These are phyloP conservation scores for Vaccinium myrtillus DNA, from an alignment of 148 eudicot genomes.

Conservation along the genomic window DNA sequence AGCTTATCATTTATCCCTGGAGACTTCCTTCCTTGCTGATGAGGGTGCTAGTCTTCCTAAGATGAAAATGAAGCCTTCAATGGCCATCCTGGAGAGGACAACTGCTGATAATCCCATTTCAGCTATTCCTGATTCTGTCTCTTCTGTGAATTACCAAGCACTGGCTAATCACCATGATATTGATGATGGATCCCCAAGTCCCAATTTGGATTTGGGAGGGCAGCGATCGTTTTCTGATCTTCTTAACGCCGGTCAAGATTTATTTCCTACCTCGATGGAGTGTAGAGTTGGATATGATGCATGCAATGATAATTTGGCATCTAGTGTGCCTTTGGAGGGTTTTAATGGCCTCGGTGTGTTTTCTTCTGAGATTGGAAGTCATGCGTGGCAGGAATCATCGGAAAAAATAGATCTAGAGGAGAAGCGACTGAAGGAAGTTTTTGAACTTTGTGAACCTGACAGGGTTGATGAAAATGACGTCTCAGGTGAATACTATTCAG, in stretches of 20 bases:
- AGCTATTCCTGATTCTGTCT: conserved; percentile 27
- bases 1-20: conserved; percentile 90
- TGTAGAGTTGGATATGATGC: conserved; percentile 29
- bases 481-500: conserved; percentile 48
- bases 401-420: conserved; percentile 32
- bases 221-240: conserved; percentile 28
- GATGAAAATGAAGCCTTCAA: conserved; percentile 34
- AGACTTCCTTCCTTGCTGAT: conserved; percentile 92
- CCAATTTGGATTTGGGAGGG: conserved; percentile 27
- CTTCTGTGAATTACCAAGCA: conserved; percentile 18
- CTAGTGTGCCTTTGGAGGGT: conserved; percentile 24
- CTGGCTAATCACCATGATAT: conserved; percentile 21
- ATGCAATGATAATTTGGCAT: conserved; percentile 29
- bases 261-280: conserved; percentile 27
- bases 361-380: conserved; percentile 22
- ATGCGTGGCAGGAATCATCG: conserved; percentile 26
- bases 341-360: conserved; percentile 16
- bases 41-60: conserved; percentile 97
- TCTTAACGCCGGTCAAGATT: conserved; percentile 19
- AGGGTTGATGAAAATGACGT: conserved; percentile 40
- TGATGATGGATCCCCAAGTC: conserved; percentile 23
- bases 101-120: conserved; percentile 35
- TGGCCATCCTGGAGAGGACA: conserved; percentile 31
- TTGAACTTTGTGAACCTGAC: conserved; percentile 18
- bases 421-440: conserved; percentile 25